A percentile compares a stretch with the other conserved stretches of the same genome.
Conservation (phyloP, 306 rosid species). For the Quillaja saponaria region DNA sequence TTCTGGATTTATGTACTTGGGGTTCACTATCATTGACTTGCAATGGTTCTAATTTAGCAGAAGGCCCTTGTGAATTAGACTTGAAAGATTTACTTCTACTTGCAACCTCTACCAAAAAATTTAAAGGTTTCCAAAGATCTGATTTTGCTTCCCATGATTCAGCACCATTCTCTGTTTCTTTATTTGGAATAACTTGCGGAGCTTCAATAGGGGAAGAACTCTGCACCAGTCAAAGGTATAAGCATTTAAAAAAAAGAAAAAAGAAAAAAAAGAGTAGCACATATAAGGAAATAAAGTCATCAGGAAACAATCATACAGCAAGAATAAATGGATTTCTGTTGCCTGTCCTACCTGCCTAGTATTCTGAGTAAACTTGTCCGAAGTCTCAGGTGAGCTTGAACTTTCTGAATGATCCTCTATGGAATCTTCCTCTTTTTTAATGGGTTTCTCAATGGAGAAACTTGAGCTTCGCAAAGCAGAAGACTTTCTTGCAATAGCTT, state of each 20-base stretch:
- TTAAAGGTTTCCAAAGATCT: slow-evolving; percentile 95
- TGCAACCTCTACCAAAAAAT: slow-evolving; percentile 86
- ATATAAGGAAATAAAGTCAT: background rate
- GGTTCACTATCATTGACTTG: slow-evolving; percentile 42
- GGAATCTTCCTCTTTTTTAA: slow-evolving; percentile 63
- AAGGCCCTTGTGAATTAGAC: slow-evolving; percentile 61
- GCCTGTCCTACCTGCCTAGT: slow-evolving; percentile 55
- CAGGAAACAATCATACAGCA: slow-evolving; percentile 12
- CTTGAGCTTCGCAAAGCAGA: slow-evolving; percentile 54
- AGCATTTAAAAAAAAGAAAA: background rate
- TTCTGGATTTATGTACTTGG: slow-evolving; percentile 54
- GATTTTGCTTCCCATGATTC: slow-evolving; percentile 62
- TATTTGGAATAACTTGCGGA: slow-evolving; percentile 47
- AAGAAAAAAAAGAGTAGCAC: background rate
- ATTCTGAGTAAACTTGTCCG: slow-evolving; percentile 52
- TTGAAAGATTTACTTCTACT: slow-evolving; percentile 81
- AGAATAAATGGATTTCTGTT: slow-evolving; percentile 19
- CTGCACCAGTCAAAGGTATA: slow-evolving; percentile 45
- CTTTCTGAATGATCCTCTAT: slow-evolving; percentile 53
- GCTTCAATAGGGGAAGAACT: slow-evolving; percentile 57
- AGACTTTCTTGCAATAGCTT: slow-evolving; percentile 73
- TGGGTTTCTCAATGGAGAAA: slow-evolving; percentile 54
- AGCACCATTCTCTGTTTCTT: slow-evolving; percentile 62
- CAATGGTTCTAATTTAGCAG: slow-evolving; percentile 50
- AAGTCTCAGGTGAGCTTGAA: slow-evolving; percentile 67